phyloP scores from a whole-genome alignment of 2,329 filamentous ascomycete genomes.

The Talaromyces sp. region DNA sequence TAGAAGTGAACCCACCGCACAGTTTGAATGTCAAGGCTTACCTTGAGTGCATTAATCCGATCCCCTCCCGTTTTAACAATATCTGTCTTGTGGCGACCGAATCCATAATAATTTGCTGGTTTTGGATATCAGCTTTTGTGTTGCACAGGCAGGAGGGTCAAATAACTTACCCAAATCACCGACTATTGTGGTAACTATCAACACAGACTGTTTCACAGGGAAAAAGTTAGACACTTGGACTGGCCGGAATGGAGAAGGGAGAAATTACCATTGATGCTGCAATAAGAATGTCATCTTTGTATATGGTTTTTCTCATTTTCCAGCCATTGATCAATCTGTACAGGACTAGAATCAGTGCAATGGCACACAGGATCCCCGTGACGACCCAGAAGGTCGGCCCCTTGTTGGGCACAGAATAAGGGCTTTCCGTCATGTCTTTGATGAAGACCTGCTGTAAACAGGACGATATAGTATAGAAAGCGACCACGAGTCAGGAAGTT shows the following conservation, averaged over 20 bases:
- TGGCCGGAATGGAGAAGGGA: background rate
- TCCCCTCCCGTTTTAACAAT: slow-evolving; percentile 10
- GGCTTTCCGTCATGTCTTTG: background rate
- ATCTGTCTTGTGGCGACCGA: slow-evolving; percentile 13
- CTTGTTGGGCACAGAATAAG: slow-evolving; percentile 11
- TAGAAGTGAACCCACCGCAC: background rate
- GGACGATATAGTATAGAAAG: background rate
- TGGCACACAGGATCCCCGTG: slow-evolving; percentile 9
- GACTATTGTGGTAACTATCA: slow-evolving; percentile 11
- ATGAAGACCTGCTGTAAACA: background rate
- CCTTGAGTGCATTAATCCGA: slow-evolving; percentile 11
- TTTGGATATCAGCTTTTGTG: background rate
- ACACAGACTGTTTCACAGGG: slow-evolving; percentile 1
- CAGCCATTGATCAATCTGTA: slow-evolving; percentile 10
- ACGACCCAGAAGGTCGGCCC: slow-evolving; percentile 12
- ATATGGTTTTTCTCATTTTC: slow-evolving; percentile 4
- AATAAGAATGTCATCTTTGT: slow-evolving; percentile 13
- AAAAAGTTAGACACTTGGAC: background rate
- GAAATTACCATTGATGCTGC: slow-evolving; percentile 12
- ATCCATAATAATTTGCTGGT: slow-evolving; percentile 13
- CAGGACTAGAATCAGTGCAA: slow-evolving; percentile 10
- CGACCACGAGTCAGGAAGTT: background rate
- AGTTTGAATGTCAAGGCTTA: background rate
- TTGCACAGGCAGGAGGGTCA: background rate
- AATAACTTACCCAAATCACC: slow-evolving; percentile 12